Conservation (phyloP, 148 eudicot species). For the Vaccinium macrocarpon region DNA sequence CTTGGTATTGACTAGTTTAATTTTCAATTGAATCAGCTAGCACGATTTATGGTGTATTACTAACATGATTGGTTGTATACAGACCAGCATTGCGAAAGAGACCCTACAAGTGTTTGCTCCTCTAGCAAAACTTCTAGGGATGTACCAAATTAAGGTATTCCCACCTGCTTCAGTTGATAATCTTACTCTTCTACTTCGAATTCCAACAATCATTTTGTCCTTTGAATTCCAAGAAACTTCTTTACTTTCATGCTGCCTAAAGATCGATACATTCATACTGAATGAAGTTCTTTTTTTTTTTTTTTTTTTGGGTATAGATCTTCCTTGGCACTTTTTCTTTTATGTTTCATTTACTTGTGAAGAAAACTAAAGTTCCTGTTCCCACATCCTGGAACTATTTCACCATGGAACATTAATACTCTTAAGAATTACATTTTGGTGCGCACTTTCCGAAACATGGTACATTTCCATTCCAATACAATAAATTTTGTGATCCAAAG, state of each 20-base stretch:
- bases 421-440: neutral
- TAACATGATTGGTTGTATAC: constrained; percentile 26
- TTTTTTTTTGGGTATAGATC: neutral
- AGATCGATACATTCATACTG: neutral
- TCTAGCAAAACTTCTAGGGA: constrained; percentile 88
- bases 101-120: constrained; percentile 98
- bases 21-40: neutral
- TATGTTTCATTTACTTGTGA: neutral
- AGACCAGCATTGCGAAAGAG: constrained; percentile 94
- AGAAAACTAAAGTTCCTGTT: neutral
- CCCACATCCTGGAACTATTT: neutral
- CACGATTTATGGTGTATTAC: constrained; percentile 11
- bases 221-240: neutral
- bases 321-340: neutral
- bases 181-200: constrained; percentile 8
- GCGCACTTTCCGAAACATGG: neutral
- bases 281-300: neutral
- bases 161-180: constrained; percentile 5
- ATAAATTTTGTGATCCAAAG: neutral
- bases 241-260: constrained; percentile 10
- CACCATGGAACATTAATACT: neutral
- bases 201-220: neutral
- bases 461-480: neutral
- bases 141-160: constrained; percentile 93
- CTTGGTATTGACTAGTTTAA: neutral